A percentile compares a stretch with the other conserved stretches of the same genome.
Evolutionary conservation across 116 monocot species (phyloP).

Genomic region (Papilionanthe hybrid): DNA sequence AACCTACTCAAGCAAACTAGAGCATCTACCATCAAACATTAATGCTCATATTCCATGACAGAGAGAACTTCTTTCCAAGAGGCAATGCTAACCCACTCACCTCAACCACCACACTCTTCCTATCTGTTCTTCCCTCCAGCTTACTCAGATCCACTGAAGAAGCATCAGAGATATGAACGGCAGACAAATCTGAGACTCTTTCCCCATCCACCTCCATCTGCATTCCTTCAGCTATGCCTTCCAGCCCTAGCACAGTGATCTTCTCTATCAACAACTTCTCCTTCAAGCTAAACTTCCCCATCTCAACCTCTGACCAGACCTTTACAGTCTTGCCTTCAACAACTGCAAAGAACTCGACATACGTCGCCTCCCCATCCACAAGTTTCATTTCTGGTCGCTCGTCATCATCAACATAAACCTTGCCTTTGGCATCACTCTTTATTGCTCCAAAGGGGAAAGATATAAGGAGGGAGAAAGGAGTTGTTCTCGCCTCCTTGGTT

Average conservation of each 20-base stretch:
- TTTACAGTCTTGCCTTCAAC: constrained; percentile 40
- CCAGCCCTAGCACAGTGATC: constrained; percentile 66
- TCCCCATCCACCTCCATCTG: constrained; percentile 56
- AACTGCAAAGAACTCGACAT: constrained; percentile 52
- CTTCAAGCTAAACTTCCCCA: constrained; percentile 51
- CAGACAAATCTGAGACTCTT: constrained; percentile 13
- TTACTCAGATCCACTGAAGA: constrained; percentile 11
- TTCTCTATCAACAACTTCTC: constrained; percentile 66
- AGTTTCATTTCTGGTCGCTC: constrained; percentile 83
- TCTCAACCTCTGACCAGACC: constrained; percentile 65
- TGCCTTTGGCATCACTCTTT: constrained; percentile 49
- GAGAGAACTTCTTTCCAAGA: constrained; percentile 78
- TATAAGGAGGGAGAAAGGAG: constrained; percentile 81
- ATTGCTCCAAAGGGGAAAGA: constrained; percentile 46
- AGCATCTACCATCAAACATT: constrained; percentile 1
- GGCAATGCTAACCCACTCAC: constrained; percentile 60
- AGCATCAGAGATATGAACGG: constrained; percentile 23
- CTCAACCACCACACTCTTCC: constrained; percentile 52
- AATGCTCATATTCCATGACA: constrained; percentile 75
- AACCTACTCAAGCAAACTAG: background rate
- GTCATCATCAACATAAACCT: constrained; percentile 78
- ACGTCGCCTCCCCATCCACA: constrained; percentile 57
- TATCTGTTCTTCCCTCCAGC: constrained; percentile 43
- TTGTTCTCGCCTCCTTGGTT: constrained; percentile 57
- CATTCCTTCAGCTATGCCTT: constrained; percentile 17